Percentiles rank a stretch among this genome's conserved stretches.
Evolutionary conservation across 257 asterid species (phyloP).

Genomic region (Orobanche coerulescens): DNA sequence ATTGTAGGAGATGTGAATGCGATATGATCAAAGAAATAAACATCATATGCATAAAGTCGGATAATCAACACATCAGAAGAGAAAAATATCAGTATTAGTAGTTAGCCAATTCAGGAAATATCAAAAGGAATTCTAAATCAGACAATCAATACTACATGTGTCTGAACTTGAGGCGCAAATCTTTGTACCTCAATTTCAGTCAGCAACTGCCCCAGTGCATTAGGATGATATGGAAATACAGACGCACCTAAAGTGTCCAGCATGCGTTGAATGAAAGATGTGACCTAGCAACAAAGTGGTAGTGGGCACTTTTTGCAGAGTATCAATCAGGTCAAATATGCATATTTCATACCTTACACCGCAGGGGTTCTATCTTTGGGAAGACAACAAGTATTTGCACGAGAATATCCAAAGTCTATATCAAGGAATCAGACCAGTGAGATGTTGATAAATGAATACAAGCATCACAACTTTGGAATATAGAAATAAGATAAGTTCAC

Average conservation of each 20-base stretch:
- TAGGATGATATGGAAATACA: conserved; percentile 86
- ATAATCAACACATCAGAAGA: conserved; percentile 1
- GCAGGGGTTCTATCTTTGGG: conserved; percentile 70
- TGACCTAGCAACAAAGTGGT: conserved; percentile 43
- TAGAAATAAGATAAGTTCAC: conserved; percentile 1
- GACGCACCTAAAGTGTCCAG: conserved; percentile 81
- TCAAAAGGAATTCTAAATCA: no score
- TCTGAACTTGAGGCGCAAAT: not conserved
- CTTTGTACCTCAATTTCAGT: conserved; percentile 74
- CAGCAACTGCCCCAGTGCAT: conserved; percentile 81
- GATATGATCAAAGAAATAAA: conserved; percentile 13
- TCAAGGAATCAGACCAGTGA: conserved; percentile 21
- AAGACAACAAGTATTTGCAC: conserved; percentile 75
- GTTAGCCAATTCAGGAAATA: not conserved
- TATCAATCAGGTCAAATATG: conserved; percentile 13
- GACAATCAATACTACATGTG: not conserved
- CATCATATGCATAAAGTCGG: no score
- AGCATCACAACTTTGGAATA: not conserved
- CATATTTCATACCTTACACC: conserved; percentile 58
- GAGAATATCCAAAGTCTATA: conserved; percentile 49
- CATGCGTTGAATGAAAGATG: conserved; percentile 94
- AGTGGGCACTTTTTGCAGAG: conserved; percentile 12
- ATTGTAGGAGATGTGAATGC: conserved; percentile 6
- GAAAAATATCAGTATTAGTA: not conserved
- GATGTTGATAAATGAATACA: not conserved